Base-by-base conservation (phyloP, 805 yeast species). In the Cyberlindnera petersonii region DNA sequence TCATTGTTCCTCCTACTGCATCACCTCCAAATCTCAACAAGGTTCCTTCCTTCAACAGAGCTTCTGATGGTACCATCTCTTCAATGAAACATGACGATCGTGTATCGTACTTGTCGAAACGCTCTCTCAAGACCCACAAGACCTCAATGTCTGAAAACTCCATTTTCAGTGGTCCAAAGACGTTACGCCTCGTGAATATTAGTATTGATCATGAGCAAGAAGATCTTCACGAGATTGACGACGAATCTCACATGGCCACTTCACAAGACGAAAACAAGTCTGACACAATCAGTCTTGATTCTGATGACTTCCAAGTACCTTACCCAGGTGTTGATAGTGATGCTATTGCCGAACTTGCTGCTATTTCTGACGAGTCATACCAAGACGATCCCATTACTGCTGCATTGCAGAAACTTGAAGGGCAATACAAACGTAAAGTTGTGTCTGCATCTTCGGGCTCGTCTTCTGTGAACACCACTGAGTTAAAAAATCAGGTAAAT, bases 351-450 rank as follows among this genome's bases (percentile, higher is more conserved):
- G 86, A 81, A 52, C 69, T 88, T 33, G 94, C 94, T 1, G 83
- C 84, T 6, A 77, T 89, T 35, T 91, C 96, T 0, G 96, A 91
- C 58, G 88, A 82, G 33, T 70, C 79, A 0, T 65, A 74, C 29
- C 69, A 65, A 27, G 76, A 72, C 14, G 85, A 86, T 59, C 96
- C 95, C 0, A 66, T 88, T 11, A 72, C 70, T 36, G 76, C 79
- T 33, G 88, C 98, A 0, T 66, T 89, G 49, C 68, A 68, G 61
- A 89, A 84, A 60, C 66, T 91, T 22, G 94, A 86, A 61, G 98
- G 96, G 1, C 75, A 69, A 26, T 68, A 58, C 39, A 55, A 48
- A 8, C 15, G 38, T 13, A 20, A 31, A n/a, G 15, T 19, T 9
- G 6, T 13, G 3, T 16, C 39, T 23, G 53, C 30, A 13, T 27